Conservation (phyloP, 2,329 filamentous ascomycete species). For the Colletotrichum paranaense region DNA sequence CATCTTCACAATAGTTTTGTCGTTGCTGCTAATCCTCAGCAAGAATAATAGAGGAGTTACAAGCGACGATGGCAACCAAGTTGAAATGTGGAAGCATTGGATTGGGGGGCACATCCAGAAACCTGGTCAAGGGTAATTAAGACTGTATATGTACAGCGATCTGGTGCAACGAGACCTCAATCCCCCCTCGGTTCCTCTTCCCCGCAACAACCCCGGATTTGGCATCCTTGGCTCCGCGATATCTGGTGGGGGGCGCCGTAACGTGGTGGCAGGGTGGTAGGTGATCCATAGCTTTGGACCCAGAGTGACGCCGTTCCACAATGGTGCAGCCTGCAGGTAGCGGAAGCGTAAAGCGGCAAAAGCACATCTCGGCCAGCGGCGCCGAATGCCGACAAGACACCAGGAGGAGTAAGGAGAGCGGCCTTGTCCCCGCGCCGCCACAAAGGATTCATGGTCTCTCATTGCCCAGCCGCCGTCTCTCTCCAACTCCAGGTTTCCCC, state of each 20-base stretch:
- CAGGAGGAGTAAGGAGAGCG: not conserved
- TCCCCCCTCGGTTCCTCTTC: not conserved
- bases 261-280: too few relatives aligned
- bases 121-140: not conserved
- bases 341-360: not conserved
- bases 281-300: not conserved
- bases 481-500: not conserved
- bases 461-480: not conserved
- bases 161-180: not conserved
- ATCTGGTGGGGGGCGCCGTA: not conserved
- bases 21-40: not conserved
- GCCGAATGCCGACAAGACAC: constrained; percentile 14
- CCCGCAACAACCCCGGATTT: constrained; percentile 31
- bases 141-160: not conserved
- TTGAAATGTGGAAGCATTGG: not conserved
- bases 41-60: not conserved
- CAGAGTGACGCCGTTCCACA: not conserved
- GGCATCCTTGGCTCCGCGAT: constrained; percentile 24
- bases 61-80: not conserved
- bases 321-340: not conserved
- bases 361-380: constrained; percentile 1
- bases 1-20: constrained; percentile 1
- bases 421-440: not conserved
- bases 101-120: not conserved
- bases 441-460: not conserved